Evolutionary conservation across 2,329 filamentous ascomycete genomes (phyloP), one percentile per base, ranked within the genome.

Genomic region (Chaetomium sp.): DNA sequence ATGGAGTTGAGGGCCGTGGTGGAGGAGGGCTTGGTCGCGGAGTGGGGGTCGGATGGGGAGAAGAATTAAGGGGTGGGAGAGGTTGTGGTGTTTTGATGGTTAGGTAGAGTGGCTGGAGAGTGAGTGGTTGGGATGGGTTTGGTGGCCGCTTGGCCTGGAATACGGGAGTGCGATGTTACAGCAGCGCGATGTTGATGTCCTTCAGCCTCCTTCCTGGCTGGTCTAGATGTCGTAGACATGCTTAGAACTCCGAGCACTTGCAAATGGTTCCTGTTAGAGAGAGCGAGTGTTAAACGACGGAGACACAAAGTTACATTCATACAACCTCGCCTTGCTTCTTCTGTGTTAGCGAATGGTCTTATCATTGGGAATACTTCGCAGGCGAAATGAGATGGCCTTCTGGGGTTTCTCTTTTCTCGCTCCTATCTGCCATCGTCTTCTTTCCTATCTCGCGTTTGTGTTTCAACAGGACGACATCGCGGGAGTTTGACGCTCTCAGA

Each of bases 1-100:
- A 73, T 75, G 53, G 76, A 84, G 70, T 67, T 83, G 65, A 77
- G 78, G 51, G 70, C 75, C 2, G 76, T 78, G 4, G 74, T 78
- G 51, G 73, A 80, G 60, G 68, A 71, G 27, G 69, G 71, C 31
- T 69, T 83, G 65, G 72, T 64, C 47, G 66, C 71, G 55, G 72
- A 75, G 65, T 71, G 58, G 54, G 59, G 61, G 57, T 53, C 1
- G 21, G 23, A 63, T 27, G 57, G 27, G 19, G 29, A 33, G 42
- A 42, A 57, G 35, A 12, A 13, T 54, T 42, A 33, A 54, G 33
- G 16, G 12, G 21, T 21, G 19, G 8, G 4, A 16, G 21, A 42
- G 23, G 19, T 6, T 35, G 31, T 16, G 29, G 25, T 57, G 42
- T 42, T 45, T 23, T 21, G 65, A 31, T 47, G 42, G n/a, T 2